A percentile compares a stretch with the other conserved stretches of the same genome.
These are phyloP conservation scores for Daldinia eschscholtzii DNA, from an alignment of 2,329 filamentous ascomycete species.

Conservation along the genomic window DNA sequence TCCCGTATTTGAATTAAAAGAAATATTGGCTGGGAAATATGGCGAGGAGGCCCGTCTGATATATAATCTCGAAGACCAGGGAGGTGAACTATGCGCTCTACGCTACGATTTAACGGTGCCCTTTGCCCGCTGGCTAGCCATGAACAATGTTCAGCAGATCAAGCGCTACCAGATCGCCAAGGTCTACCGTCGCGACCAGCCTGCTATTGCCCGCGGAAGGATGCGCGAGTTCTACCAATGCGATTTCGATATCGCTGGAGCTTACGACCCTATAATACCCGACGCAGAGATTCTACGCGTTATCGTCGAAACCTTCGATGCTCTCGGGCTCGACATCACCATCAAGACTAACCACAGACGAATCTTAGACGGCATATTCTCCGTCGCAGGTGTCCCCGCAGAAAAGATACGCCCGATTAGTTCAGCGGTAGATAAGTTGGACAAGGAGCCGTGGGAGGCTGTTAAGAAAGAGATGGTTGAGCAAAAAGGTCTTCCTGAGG, in stretches of 20 bases:
- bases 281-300: conserved; percentile 92
- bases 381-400: conserved; percentile 87
- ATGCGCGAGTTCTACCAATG: conserved; percentile 98
- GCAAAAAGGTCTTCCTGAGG: conserved; percentile 83
- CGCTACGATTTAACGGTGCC: conserved; percentile 91
- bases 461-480: conserved; percentile 94
- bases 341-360: conserved; percentile 97
- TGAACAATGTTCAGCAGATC: conserved; percentile 88
- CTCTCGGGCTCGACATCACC: conserved; percentile 81
- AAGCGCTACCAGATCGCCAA: conserved; percentile 97
- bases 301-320: conserved; percentile 85
- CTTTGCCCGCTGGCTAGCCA: conserved; percentile 91
- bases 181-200: conserved; percentile 84
- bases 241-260: conserved; percentile 94
- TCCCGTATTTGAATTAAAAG: conserved; percentile 85
- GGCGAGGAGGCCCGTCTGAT: conserved; percentile 94
- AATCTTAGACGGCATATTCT: conserved; percentile 92
- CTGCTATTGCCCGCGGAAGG: conserved; percentile 88
- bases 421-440: conserved; percentile 94
- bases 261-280: conserved; percentile 90
- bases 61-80: conserved; percentile 69
- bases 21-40: conserved; percentile 90
- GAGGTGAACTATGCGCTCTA: conserved; percentile 80
- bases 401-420: conserved; percentile 92
- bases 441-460: conserved; percentile 91